Conservation (phyloP, 805 yeast species). For the Monosporozyma servazzii region DNA sequence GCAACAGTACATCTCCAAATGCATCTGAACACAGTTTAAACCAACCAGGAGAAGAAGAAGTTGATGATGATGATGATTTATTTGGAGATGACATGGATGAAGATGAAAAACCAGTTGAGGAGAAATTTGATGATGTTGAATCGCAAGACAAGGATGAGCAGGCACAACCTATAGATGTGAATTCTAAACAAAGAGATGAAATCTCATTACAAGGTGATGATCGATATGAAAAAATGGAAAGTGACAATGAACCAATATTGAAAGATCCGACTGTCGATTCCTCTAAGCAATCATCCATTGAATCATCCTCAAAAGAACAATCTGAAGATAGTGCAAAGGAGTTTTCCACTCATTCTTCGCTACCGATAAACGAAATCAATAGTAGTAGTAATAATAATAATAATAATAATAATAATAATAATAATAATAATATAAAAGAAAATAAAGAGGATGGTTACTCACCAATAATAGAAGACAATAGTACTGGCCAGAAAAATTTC, state of each 20-base stretch:
- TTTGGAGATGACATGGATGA: slow-evolving; percentile 1
- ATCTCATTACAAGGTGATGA: neutral
- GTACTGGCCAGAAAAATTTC: neutral
- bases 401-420: neutral
- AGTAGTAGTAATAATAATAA: neutral
- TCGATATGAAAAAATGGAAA: neutral
- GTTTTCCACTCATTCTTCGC: neutral
- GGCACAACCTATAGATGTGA: slow-evolving; percentile 14
- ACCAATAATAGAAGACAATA: neutral
- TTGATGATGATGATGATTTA: neutral
- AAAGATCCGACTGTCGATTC: neutral
- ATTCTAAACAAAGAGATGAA: slow-evolving; percentile 1
- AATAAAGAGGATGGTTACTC: neutral
- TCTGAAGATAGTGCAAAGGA: neutral
- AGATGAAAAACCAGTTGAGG: neutral
- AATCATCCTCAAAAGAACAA: neutral
- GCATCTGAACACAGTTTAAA: neutral
- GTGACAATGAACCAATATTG: neutral
- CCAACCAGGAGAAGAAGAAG: neutral
- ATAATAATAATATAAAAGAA: neutral
- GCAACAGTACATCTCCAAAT: neutral
- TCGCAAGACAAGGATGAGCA: slow-evolving; percentile 16
- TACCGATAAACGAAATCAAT: slow-evolving; percentile 2
- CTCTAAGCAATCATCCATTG: neutral
- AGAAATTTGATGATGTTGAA: neutral